A percentile compares a stretch with the other conserved stretches of the same genome.
phyloP scores from a whole-genome alignment of 257 asterid genomes.

The Solanum pinnatisectum region DNA sequence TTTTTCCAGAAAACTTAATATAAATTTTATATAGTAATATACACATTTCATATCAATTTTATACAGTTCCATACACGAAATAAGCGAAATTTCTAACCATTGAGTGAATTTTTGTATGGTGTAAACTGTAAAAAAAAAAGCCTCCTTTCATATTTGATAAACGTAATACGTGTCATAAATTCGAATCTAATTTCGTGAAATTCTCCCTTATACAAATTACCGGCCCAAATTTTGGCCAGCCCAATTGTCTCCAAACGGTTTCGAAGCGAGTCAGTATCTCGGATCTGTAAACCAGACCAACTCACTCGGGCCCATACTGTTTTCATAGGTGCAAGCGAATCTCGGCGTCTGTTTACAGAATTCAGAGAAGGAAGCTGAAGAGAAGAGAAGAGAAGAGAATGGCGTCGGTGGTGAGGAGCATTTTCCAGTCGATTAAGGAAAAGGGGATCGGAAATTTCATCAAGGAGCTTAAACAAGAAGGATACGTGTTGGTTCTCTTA shows the following conservation, averaged over 20 bases:
- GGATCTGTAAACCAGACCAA: not conserved
- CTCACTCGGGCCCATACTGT: not conserved
- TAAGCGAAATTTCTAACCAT: not conserved
- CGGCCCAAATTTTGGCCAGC: not conserved
- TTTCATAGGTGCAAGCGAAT: not conserved
- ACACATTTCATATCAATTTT: no score
- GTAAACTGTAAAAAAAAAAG: no score
- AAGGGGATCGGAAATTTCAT: conserved; percentile 68
- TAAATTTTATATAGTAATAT: no score
- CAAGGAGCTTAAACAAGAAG: conserved; percentile 66
- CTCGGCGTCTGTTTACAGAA: not conserved
- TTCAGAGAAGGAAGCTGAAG: not conserved
- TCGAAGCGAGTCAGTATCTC: not conserved
- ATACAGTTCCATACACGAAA: not conserved
- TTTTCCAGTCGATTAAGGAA: conserved; percentile 57
- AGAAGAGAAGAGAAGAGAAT: conserved; percentile 15
- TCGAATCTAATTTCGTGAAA: not conserved
- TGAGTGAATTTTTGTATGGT: not conserved
- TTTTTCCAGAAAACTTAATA: fast-evolving
- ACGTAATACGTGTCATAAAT: no score
- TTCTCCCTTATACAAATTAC: not conserved
- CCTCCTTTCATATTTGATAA: no score
- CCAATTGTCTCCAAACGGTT: not conserved
- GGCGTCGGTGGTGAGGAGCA: conserved; percentile 74
- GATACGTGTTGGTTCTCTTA: conserved; percentile 48